Evolutionary conservation across 257 asterid species (phyloP).

Genomic region (Parsonsia alboflavescens): DNA sequence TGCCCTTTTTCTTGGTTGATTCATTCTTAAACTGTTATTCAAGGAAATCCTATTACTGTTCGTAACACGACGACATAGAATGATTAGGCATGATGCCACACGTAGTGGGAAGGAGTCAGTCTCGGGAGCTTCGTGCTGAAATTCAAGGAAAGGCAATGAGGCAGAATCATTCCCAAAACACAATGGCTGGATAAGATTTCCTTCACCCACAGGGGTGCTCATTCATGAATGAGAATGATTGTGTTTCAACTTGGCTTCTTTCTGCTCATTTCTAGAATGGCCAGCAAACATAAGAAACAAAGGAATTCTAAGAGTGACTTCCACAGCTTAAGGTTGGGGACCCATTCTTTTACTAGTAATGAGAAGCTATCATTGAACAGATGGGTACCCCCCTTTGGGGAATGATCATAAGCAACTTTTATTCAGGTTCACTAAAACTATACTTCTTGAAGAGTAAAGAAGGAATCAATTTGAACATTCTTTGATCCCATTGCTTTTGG

Average conservation of each 20-base stretch:
- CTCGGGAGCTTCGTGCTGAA: conserved; percentile 3
- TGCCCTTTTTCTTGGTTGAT: background rate
- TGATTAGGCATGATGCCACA: conserved; percentile 17
- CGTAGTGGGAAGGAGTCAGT: conserved; percentile 6
- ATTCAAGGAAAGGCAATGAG: background rate
- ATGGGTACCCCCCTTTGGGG: background rate
- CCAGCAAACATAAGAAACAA: background rate
- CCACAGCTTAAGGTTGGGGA: conserved; percentile 8
- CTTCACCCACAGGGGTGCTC: background rate
- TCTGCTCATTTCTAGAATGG: conserved; percentile 5
- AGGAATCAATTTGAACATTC: background rate
- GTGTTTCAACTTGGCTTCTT: conserved; percentile 17
- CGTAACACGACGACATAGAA: conserved; percentile 7
- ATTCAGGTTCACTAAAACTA: background rate
- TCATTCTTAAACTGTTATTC: background rate
- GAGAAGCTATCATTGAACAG: conserved; percentile 1
- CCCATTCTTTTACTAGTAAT: conserved; percentile 8
- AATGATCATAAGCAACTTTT: background rate
- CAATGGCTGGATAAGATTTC: conserved; percentile 15
- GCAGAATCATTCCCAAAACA: conserved; percentile 15
- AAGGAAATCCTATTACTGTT: background rate
- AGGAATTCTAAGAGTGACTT: conserved; percentile 2
- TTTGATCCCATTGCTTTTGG: background rate
- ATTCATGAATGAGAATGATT: conserved; percentile 25
- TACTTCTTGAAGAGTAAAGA: background rate